Percentiles rank a stretch among this genome's conserved stretches.
Conservation (phyloP, 768 basidiomycete species). For the Cystoderma amianthinum region DNA sequence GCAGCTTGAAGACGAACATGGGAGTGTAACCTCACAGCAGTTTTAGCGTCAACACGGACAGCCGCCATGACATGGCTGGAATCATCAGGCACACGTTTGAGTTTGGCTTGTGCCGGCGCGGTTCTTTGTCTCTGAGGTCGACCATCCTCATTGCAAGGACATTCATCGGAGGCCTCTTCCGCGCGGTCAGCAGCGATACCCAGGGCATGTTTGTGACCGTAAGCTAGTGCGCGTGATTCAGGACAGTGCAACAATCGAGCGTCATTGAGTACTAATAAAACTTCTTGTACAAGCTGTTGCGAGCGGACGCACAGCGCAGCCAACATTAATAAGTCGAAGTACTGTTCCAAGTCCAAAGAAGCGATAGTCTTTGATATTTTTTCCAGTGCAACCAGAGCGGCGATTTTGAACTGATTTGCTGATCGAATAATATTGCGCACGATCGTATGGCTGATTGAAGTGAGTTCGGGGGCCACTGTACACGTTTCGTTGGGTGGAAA, state of each 20-base stretch:
- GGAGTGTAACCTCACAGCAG: slow-evolving; percentile 49
- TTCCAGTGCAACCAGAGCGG: slow-evolving; percentile 52
- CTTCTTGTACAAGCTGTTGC: slow-evolving; percentile 47
- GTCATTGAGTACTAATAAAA: slow-evolving; percentile 51
- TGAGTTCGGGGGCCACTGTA: slow-evolving; percentile 21
- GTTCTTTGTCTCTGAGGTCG: slow-evolving; percentile 37
- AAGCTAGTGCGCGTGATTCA: slow-evolving; percentile 19
- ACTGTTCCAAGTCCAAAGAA: slow-evolving; percentile 28
- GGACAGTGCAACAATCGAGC: slow-evolving; percentile 14
- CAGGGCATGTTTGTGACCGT: slow-evolving; percentile 49
- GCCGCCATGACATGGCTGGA: slow-evolving; percentile 37
- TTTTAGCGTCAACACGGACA: slow-evolving; percentile 47
- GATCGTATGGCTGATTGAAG: slow-evolving; percentile 23
- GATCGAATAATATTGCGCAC: slow-evolving; percentile 44
- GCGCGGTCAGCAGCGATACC: slow-evolving; percentile 56
- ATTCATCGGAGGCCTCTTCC: slow-evolving; percentile 61
- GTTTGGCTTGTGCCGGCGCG: slow-evolving; percentile 33
- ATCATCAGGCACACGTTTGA: slow-evolving; percentile 27
- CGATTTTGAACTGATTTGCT: slow-evolving; percentile 47
- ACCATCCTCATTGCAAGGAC: slow-evolving; percentile 61
- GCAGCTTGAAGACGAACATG: slow-evolving; percentile 58
- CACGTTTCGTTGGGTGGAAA: slow-evolving; percentile 34
- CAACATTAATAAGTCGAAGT: slow-evolving; percentile 47
- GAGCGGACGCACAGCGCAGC: slow-evolving; percentile 45
- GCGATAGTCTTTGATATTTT: slow-evolving; percentile 42